Evolutionary conservation across 257 asterid genomes (phyloP).

Genomic region (Cordia subcordata): DNA sequence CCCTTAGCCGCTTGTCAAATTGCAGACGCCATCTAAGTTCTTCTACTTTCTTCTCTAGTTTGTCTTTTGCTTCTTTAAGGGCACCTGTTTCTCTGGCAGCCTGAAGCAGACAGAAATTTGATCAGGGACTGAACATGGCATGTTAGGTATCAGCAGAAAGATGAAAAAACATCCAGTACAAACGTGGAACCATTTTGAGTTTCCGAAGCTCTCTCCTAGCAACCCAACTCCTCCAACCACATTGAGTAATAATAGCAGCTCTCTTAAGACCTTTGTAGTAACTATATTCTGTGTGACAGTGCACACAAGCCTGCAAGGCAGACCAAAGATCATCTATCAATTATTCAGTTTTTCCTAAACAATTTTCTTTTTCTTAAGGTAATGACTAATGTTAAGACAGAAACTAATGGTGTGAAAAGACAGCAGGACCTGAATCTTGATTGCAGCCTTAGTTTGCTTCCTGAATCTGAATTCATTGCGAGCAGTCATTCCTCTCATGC

Average conservation of each 20-base stretch:
- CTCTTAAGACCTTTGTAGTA: conserved; percentile 73
- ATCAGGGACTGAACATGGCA: not conserved
- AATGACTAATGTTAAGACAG: not conserved
- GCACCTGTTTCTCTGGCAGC: conserved; percentile 98
- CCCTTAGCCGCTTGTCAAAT: conserved; percentile 93
- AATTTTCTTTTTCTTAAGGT: too few relatives aligned
- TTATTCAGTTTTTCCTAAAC: too few relatives aligned
- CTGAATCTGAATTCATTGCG: conserved; percentile 77
- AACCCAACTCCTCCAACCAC: conserved; percentile 91
- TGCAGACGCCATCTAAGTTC: conserved; percentile 99
- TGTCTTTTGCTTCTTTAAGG: conserved; percentile 92
- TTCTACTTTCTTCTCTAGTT: conserved; percentile 97
- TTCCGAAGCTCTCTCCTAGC: conserved; percentile 89
- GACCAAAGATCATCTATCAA: conserved; percentile 9
- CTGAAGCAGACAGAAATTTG: conserved; percentile 31
- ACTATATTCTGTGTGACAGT: conserved; percentile 59
- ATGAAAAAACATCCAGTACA: conserved; percentile 1
- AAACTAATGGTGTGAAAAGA: conserved; percentile 11
- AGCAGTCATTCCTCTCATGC: conserved; percentile 92
- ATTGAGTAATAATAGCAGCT: conserved; percentile 81
- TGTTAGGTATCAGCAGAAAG: conserved; percentile 4
- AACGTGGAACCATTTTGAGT: conserved; percentile 72
- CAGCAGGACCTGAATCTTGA: conserved; percentile 63
- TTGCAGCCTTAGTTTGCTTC: conserved; percentile 91
- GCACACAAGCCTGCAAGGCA: conserved; percentile 59